Percentiles rank a stretch among this genome's conserved stretches.
These are phyloP conservation scores for Eutypella sp. DNA, from an alignment of 2,329 filamentous ascomycete genomes.

Conservation along the genomic window DNA sequence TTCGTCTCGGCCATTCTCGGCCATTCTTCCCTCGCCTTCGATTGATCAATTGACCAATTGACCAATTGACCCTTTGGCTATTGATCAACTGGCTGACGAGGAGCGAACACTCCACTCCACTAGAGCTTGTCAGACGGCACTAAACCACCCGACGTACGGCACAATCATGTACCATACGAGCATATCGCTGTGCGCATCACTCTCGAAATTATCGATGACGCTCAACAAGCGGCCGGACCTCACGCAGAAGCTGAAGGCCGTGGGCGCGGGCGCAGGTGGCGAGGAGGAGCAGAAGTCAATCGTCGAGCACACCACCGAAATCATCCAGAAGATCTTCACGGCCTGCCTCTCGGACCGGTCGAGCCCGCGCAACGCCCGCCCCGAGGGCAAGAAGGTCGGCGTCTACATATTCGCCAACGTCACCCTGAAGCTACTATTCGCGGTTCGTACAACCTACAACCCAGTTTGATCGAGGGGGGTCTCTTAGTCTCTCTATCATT, in stretches of 20 bases:
- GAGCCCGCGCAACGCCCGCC: conserved; percentile 59
- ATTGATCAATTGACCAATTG: too few relatives aligned
- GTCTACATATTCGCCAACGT: conserved; percentile 92
- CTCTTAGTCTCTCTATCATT: too few relatives aligned
- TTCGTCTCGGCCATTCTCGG: not conserved
- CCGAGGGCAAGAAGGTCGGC: conserved; percentile 79
- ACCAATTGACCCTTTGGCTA: too few relatives aligned
- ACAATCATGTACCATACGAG: conserved; percentile 78
- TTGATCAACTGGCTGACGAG: too few relatives aligned
- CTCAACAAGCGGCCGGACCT: conserved; percentile 78
- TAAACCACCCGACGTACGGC: conserved; percentile 74
- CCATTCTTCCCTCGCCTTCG: not conserved
- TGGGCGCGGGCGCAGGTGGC: conserved; percentile 50
- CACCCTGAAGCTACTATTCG: conserved; percentile 81
- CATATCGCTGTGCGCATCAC: conserved; percentile 72
- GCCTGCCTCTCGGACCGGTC: conserved; percentile 81
- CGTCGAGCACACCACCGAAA: conserved; percentile 82
- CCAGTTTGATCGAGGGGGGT: too few relatives aligned
- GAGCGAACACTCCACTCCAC: not conserved
- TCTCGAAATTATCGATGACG: conserved; percentile 78
- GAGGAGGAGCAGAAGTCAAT: conserved; percentile 71
- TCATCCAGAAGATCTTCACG: conserved; percentile 85
- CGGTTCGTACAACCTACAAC: conserved; percentile 46
- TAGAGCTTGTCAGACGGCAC: conserved; percentile 77
- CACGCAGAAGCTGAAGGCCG: conserved; percentile 55